These are phyloP conservation scores for Eutrema salsugineum DNA, from an alignment of 441 rosid species.

Conservation along the genomic window DNA sequence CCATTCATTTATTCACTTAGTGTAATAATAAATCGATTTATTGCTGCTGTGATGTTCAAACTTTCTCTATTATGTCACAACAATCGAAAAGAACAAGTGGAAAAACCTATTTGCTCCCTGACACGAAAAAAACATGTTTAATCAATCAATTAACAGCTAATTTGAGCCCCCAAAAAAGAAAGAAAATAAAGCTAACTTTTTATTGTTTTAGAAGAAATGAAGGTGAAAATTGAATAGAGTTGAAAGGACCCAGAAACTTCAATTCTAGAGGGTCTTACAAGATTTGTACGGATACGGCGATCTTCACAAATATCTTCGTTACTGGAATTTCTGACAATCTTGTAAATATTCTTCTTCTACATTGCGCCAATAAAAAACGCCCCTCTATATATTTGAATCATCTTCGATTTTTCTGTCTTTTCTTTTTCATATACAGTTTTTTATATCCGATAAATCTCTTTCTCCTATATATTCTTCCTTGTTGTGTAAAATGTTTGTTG, in stretches of 20 bases:
- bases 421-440: neutral
- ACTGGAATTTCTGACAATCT: slow-evolving; percentile 16
- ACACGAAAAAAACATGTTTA: neutral
- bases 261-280: neutral
- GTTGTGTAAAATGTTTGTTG: slow-evolving; percentile 15
- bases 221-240: slow-evolving; percentile 1
- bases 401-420: neutral
- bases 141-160: neutral
- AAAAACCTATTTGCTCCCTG: neutral
- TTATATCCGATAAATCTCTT: neutral
- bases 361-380: slow-evolving; percentile 20
- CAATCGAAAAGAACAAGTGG: neutral
- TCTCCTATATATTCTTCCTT: neutral
- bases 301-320: neutral
- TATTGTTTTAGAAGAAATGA: neutral
- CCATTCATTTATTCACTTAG: slow-evolving; percentile 1
- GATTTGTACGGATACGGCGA: slow-evolving; percentile 32
- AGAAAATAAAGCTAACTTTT: neutral
- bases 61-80: neutral
- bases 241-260: neutral
- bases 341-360: slow-evolving; percentile 23
- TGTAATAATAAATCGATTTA: slow-evolving; percentile 16
- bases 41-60: neutral
- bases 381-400: slow-evolving; percentile 3
- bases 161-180: neutral